These are phyloP conservation scores for Cladobotryum mycophilum DNA, from an alignment of 2,329 filamentous ascomycete genomes.

Conservation along the genomic window DNA sequence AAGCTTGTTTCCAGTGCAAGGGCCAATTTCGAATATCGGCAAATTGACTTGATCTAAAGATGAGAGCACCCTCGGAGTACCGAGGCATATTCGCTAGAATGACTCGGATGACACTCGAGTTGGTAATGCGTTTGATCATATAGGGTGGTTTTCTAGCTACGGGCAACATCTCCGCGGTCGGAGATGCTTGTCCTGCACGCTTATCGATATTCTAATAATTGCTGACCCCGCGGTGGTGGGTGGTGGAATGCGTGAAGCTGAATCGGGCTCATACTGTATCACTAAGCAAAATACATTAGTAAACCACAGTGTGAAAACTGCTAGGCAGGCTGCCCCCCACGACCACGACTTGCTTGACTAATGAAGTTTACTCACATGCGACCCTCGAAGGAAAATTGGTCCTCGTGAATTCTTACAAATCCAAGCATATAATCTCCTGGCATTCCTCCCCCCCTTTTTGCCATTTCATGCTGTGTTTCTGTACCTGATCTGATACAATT, in stretches of 20 bases:
- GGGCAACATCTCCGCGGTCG: conserved; percentile 10
- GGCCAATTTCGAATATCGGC: too few relatives aligned
- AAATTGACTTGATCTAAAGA: too few relatives aligned
- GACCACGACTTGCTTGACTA: conserved; percentile 4
- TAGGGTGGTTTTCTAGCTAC: background rate
- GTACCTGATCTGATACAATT: background rate
- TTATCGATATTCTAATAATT: conserved; percentile 9
- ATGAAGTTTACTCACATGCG: background rate
- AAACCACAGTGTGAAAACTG: conserved; percentile 1
- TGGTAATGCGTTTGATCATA: conserved; percentile 6
- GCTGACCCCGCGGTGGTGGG: conserved; percentile 1
- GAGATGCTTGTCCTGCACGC: background rate
- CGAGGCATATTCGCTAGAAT: background rate
- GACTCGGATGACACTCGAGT: conserved; percentile 5
- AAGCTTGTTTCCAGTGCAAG: too few relatives aligned
- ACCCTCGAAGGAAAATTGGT: too few relatives aligned
- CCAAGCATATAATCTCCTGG: background rate
- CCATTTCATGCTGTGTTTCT: background rate
- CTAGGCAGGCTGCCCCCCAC: background rate
- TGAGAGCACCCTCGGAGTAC: background rate
- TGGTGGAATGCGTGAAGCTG: background rate
- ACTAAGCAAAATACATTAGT: too few relatives aligned
- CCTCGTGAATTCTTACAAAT: background rate
- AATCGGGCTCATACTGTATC: conserved; percentile 2
- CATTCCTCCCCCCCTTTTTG: background rate